These are phyloP conservation scores for Phytophthora cactorum DNA, from an alignment of 352 stramenopile species.

Conservation along the genomic window DNA sequence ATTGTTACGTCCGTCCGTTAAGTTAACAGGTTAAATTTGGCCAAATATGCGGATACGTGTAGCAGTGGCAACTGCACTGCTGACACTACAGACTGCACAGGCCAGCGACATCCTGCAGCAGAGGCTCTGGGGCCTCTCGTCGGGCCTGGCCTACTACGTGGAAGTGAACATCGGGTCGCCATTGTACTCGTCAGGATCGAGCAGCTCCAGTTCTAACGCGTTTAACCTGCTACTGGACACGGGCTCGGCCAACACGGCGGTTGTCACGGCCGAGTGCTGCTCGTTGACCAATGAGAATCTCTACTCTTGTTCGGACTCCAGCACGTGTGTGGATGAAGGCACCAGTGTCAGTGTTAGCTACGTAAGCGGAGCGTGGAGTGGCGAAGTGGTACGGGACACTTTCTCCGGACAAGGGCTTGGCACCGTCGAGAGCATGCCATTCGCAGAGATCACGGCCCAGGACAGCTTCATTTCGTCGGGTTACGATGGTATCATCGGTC, in stretches of 20 bases:
- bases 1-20: conserved; percentile 1
- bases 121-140: conserved; percentile 74
- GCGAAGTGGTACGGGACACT: conserved; percentile 67
- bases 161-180: conserved; percentile 52
- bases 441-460: conserved; percentile 63
- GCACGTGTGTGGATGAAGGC: conserved; percentile 54
- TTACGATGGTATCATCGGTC: conserved; percentile 79
- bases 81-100: conserved; percentile 8
- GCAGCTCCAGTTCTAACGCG: conserved; percentile 41
- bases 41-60: not conserved
- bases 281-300: conserved; percentile 60
- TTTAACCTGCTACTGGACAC: conserved; percentile 84
- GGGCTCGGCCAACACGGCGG: conserved; percentile 79
- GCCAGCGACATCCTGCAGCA: conserved; percentile 56
- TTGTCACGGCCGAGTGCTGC: conserved; percentile 82
- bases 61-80: not conserved
- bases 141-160: conserved; percentile 71
- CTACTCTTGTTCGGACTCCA: conserved; percentile 73
- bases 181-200: conserved; percentile 44
- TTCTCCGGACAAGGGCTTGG: conserved; percentile 67
- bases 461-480: conserved; percentile 75
- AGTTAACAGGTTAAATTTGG: conserved; percentile 2
- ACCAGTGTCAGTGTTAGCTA: conserved; percentile 71
- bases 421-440: conserved; percentile 52
- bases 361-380: conserved; percentile 77